Conservation (phyloP, 768 basidiomycete genomes). For the Boletus fagicola region DNA sequence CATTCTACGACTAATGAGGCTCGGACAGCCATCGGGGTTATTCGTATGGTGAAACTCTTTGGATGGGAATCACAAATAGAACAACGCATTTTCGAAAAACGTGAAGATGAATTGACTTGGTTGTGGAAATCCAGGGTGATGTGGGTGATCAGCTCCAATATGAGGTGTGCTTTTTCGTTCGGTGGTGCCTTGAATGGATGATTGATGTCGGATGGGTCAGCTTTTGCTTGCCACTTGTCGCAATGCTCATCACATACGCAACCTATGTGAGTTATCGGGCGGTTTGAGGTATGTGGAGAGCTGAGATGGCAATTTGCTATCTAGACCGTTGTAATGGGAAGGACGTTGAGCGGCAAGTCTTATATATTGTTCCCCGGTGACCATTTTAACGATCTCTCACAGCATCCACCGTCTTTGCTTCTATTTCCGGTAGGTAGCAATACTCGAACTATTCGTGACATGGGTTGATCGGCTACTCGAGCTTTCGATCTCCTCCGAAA, state of each 20-base stretch:
- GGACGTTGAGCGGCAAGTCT: not conserved
- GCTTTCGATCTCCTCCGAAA: not conserved
- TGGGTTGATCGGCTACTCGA: not conserved
- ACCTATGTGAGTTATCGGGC: not conserved
- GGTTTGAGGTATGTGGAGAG: too few relatives aligned
- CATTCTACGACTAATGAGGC: not conserved
- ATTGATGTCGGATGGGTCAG: not conserved
- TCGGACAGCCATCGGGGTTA: not conserved
- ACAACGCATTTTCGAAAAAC: not conserved
- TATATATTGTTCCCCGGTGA: not conserved
- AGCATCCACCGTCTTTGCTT: slow-evolving; percentile 3
- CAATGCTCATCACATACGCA: slow-evolving; percentile 1
- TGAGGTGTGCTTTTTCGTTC: not conserved
- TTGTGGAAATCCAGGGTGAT: not conserved
- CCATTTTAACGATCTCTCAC: not conserved
- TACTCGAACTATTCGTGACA: not conserved
- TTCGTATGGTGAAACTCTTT: slow-evolving; percentile 5
- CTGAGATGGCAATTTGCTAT: not conserved
- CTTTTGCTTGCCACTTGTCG: slow-evolving; percentile 1
- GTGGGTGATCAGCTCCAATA: not conserved
- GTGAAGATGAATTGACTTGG: slow-evolving; percentile 3
- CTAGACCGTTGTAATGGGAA: not conserved
- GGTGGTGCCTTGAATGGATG: too few relatives aligned
- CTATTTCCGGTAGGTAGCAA: slow-evolving; percentile 1
- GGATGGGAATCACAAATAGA: slow-evolving; percentile 3